A percentile compares a stretch with the other conserved stretches of the same genome.
phyloP scores from a whole-genome alignment of 1,284 basidiomycete genomes.

The Moniliella sp. region DNA sequence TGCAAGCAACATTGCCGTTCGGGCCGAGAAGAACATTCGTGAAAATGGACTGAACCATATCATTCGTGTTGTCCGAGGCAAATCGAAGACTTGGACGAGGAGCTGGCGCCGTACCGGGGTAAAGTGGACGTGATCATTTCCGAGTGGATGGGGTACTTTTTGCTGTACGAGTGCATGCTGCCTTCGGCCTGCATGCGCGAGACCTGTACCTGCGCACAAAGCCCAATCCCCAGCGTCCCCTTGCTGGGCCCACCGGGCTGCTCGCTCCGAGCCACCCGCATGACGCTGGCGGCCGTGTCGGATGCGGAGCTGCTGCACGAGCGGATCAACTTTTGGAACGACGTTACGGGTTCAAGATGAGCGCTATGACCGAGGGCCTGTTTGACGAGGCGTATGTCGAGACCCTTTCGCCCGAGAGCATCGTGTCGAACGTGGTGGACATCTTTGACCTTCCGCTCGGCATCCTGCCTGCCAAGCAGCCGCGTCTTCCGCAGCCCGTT shows the following conservation, averaged over 20 bases:
- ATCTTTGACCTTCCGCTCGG: slow-evolving; percentile 25
- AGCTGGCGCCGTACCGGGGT: slow-evolving; percentile 44
- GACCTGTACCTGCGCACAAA: slow-evolving; percentile 51
- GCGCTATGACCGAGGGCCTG: slow-evolving; percentile 19
- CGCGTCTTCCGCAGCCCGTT: slow-evolving; percentile 31
- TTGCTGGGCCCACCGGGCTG: slow-evolving; percentile 48
- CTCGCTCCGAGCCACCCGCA: slow-evolving; percentile 77
- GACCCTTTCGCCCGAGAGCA: slow-evolving; percentile 8
- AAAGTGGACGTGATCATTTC: slow-evolving; percentile 80
- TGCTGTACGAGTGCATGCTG: slow-evolving; percentile 83
- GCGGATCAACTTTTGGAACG: slow-evolving; percentile 65
- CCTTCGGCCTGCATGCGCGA: slow-evolving; percentile 74
- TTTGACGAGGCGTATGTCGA: slow-evolving; percentile 26
- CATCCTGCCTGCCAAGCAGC: slow-evolving; percentile 11
- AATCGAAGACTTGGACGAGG: slow-evolving; percentile 60
- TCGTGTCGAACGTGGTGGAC: slow-evolving; percentile 9
- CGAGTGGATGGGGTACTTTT: slow-evolving; percentile 65
- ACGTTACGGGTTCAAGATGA: slow-evolving; percentile 52
- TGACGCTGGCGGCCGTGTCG: slow-evolving; percentile 61
- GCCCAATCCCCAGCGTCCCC: slow-evolving; percentile 20
- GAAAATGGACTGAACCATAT: slow-evolving; percentile 54
- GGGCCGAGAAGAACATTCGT: slow-evolving; percentile 58
- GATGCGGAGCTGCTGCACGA: slow-evolving; percentile 55
- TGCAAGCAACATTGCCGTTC: slow-evolving; percentile 62
- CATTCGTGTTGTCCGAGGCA: slow-evolving; percentile 61